A percentile compares a stretch with the other conserved stretches of the same genome.
Evolutionary conservation across 176 grass and related monocot genomes (phyloP).

Genomic region (Eragrostis nindensis): DNA sequence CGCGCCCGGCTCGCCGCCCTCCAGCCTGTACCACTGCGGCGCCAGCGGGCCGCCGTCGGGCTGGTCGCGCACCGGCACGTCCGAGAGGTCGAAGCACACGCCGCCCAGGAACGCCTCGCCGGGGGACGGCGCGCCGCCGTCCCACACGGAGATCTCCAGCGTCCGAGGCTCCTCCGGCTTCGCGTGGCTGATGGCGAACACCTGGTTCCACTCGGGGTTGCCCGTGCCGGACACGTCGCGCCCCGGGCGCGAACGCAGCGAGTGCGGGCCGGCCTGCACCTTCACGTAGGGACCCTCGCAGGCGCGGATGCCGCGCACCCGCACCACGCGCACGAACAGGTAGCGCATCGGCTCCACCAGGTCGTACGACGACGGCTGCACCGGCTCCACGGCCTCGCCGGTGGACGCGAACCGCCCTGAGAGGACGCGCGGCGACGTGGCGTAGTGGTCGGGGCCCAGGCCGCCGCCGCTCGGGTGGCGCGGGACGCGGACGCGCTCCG

Average conservation of each 20-base stretch:
- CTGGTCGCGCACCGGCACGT: constrained; percentile 78
- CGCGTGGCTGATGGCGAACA: constrained; percentile 75
- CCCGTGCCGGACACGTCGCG: constrained; percentile 62
- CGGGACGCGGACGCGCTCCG: constrained; percentile 46
- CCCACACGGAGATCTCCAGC: constrained; percentile 90
- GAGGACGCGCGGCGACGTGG: constrained; percentile 48
- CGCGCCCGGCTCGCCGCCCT: constrained; percentile 63
- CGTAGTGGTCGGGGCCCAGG: constrained; percentile 32
- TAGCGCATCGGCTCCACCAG: constrained; percentile 92
- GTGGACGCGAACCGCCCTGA: constrained; percentile 66
- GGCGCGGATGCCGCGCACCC: constrained; percentile 67
- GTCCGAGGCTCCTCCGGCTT: constrained; percentile 66
- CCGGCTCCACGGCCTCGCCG: constrained; percentile 58
- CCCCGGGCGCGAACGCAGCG: constrained; percentile 54
- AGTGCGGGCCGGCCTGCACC: constrained; percentile 57
- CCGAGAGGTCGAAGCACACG: constrained; percentile 96
- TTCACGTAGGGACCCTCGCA: constrained; percentile 82
- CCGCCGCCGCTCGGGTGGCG: constrained; percentile 35
- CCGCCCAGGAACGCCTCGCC: constrained; percentile 72
- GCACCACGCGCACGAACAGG: constrained; percentile 82
- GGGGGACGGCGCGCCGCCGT: constrained; percentile 44
- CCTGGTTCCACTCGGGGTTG: constrained; percentile 83
- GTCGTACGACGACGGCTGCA: constrained; percentile 66
- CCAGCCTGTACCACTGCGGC: constrained; percentile 93
- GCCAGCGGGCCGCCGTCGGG: constrained; percentile 85